Percentiles rank a stretch among this genome's conserved stretches.
Conservation (phyloP, 2,329 filamentous ascomycete genomes). For the Calonectria pteridis region DNA sequence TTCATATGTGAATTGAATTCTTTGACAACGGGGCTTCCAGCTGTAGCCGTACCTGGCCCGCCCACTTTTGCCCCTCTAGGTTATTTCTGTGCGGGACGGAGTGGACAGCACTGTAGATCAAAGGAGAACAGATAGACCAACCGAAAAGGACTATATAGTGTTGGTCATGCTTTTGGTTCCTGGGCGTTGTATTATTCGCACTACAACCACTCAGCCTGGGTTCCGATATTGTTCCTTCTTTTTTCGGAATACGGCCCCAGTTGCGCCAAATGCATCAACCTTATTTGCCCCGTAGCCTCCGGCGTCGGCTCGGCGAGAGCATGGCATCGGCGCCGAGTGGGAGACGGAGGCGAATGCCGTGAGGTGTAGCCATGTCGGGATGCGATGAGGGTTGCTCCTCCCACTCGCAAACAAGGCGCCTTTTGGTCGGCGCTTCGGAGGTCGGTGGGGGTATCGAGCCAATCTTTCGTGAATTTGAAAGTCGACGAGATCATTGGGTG, state of each 20-base stretch:
- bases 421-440: neutral
- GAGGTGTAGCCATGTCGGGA: constrained; percentile 6
- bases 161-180: neutral
- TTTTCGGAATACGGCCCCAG: neutral
- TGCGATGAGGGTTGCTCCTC: neutral
- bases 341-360: constrained; percentile 11
- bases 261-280: constrained; percentile 1
- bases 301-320: constrained; percentile 19
- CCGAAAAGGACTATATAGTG: neutral
- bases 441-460: constrained; percentile 31
- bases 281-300: constrained; percentile 13
- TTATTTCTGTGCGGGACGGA: neutral
- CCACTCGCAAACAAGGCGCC: constrained; percentile 9
- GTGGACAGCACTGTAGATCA: neutral
- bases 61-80: neutral
- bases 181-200: neutral
- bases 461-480: constrained; percentile 32
- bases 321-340: constrained; percentile 23
- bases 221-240: neutral
- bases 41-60: neutral
- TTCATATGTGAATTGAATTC: neutral
- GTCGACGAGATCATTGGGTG: constrained; percentile 39
- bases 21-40: neutral
- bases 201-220: neutral
- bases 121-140: neutral